Base-by-base conservation (phyloP, 352 stramenopile genomes). In the Pythium vanterpoolii region DNA sequence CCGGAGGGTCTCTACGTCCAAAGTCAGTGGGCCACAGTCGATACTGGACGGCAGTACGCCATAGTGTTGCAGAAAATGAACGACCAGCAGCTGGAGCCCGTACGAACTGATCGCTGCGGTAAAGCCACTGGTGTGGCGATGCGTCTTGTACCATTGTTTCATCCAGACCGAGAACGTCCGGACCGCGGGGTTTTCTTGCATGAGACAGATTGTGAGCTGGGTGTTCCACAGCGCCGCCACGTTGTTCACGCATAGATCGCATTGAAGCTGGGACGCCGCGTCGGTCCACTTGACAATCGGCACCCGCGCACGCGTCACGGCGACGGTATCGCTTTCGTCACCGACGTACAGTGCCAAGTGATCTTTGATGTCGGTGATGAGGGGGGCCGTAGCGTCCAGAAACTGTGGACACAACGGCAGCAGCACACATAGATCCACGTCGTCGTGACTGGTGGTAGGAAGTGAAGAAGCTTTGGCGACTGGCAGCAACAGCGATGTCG, bases 241-340 rank as follows among this genome's bases (percentile, higher is more conserved):
- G 59, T 95, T 95, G 64, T 95, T 95, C 48, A 95, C 66, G 30
- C 80, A 93, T 5, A 95, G 49, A 46, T 95, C 85, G 39, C 83
- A 90, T 28, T 69, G 63, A 13, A 93, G 42, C 0, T 55, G 31
- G 1, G 71, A 73, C 14, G 34, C 28, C 14, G 76, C 51, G 27
- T 91, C 81, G 13, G 40, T 64, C 43, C 74, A 87, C 31, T 85
- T 76, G 13, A 89, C 73, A 52, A 93, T 89, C 13, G 85, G 85
- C 18, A 94, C 71, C 16, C 85, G 85, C 14, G 84, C 84, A 10
- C 70, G 60, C 31, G 64, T 64, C 38, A 86, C 68, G 1, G 75
- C 76, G 13, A 83, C 5, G 1, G 36, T 45, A 28, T 62, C 47
- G 10, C 23, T 45, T 27, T 9, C 21, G 4, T 46, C 44, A 5